Percentiles rank a stretch among this genome's conserved stretches.
These are phyloP conservation scores for Botryosphaeria dothidea DNA, from an alignment of 2,329 filamentous ascomycete species.

Conservation along the genomic window DNA sequence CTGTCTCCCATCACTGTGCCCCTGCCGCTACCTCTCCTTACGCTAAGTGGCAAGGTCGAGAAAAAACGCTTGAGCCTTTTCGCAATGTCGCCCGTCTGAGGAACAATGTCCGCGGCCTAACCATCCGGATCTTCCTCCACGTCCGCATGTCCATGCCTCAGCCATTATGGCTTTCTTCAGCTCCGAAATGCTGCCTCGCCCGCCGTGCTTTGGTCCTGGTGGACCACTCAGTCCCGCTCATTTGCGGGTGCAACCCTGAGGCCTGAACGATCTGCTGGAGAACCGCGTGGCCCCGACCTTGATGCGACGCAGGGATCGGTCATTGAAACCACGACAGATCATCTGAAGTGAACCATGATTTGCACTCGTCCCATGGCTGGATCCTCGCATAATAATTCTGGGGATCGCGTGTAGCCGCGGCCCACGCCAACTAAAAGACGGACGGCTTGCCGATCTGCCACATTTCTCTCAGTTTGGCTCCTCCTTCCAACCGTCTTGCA, in stretches of 20 bases:
- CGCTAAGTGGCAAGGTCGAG: neutral
- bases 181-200: neutral
- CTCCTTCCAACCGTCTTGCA: slow-evolving; percentile 1
- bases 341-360: slow-evolving; percentile 12
- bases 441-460: slow-evolving; percentile 6
- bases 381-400: slow-evolving; percentile 11
- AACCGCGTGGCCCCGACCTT: neutral
- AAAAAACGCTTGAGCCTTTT: neutral
- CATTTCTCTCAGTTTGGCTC: slow-evolving; percentile 1
- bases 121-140: neutral
- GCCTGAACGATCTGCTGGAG: neutral
- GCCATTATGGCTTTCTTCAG: neutral
- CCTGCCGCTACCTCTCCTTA: neutral
- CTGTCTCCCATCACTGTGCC: neutral
- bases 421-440: slow-evolving; percentile 17
- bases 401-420: slow-evolving; percentile 7
- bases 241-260: neutral
- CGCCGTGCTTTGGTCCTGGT: neutral
- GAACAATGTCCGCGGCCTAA: neutral
- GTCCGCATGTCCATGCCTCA: neutral
- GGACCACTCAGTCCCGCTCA: neutral
- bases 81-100: neutral
- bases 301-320: slow-evolving; percentile 19
- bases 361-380: slow-evolving; percentile 2
- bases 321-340: neutral